Evolutionary conservation across 768 basidiomycete species (phyloP), one percentile per base, ranked within the genome.

Genomic region (Kwoniella bestiolae): DNA sequence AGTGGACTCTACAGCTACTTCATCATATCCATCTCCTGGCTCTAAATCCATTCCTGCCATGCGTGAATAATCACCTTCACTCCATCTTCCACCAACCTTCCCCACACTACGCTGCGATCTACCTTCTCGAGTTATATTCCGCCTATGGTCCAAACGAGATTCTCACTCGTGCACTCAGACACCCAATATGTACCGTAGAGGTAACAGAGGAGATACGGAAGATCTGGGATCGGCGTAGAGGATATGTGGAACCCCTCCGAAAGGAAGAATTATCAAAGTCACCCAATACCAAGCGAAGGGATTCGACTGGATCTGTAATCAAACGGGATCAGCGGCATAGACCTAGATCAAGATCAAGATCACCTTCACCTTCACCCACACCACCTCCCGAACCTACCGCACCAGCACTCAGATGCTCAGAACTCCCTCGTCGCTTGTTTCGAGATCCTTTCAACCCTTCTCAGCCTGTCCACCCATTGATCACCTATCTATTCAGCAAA

Each of bases 1-100:
- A 6, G 28, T 11, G 25, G 18, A 21, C 49, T 56, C 28, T 14
- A 3, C 70, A 94, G 93, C 84, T 97, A 8, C 80, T 94, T 0
- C 89, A 90, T 71, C 87, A 92, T 61, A 85, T 95, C 14, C 90
- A 93, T 69, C 84, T 90, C 18, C 84, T 84, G 68, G 87, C 91
- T 0, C 81, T 87, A 5, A 91, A 90, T 3, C 83, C 86, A 18
- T 72, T 82, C 35, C 82, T 96, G 7, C 91, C 92, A 0, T 80
- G 80, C 56, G 82, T 86, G 32, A 90, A 86, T 67, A 85, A 81
- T 65, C 79, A 83, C 41, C 78, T 94, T 21, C 77, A 86, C 66
- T 45, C 76, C 14, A 82, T 89, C 14, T 90, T 89, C 82, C 79
- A 83, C 8, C 77, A 82, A 2, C 84, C 90, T 0, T 85, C 90